Evolutionary conservation across 306 rosid species (phyloP), one percentile per base, ranked within the genome.

Genomic region (Cicer yamashitae): DNA sequence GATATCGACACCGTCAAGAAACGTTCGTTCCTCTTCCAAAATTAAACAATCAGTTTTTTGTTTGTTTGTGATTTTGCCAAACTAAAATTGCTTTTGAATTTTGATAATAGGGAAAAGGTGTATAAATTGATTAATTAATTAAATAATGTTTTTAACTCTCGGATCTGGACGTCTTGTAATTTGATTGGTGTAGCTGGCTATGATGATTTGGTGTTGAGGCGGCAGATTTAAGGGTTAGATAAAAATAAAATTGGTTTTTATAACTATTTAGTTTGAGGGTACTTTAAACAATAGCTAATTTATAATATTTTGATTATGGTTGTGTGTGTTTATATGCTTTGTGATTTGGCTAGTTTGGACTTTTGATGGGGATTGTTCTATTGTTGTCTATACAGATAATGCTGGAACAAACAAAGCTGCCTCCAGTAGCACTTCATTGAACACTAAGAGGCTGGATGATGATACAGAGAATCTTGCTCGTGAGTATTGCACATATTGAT

Each of bases 371-470:
- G 67, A 71, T 61, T 52, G 40, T 62, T 78, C 4, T 39, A 54
- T 37, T 56, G 63, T 67, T 70, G 57, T 57, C 2, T 2, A 64
- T 80, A 34, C 76, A 67, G 66, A 37, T 66, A 72, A 65, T 75
- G 96, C 93, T 65, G 98, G 92, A 7, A 86, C 92, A 51, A 93
- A 93, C 57, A 90, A 87, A 76, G 89, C 98, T 41, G 98, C 98
- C 13, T 89, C 98, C 7, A 93, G 98, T 74, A 81, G 94, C 84
- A 93, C 98, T 22, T 69, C 94, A 41, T 70, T 93, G 75, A 93
- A 93, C 78, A 90, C 98, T 13, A 89, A 94, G 89, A 93, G 89
- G 87, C 88, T 93, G 15, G 98, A 93, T 64, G 96, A 93, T 2
- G 96, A 93, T 81, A 87, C 96, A 0, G 98, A 93, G 79, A 89